Percentiles rank a stretch among this genome's conserved stretches.
These are phyloP conservation scores for Acacia crassicarpa DNA, from an alignment of 306 rosid species.

Conservation along the genomic window DNA sequence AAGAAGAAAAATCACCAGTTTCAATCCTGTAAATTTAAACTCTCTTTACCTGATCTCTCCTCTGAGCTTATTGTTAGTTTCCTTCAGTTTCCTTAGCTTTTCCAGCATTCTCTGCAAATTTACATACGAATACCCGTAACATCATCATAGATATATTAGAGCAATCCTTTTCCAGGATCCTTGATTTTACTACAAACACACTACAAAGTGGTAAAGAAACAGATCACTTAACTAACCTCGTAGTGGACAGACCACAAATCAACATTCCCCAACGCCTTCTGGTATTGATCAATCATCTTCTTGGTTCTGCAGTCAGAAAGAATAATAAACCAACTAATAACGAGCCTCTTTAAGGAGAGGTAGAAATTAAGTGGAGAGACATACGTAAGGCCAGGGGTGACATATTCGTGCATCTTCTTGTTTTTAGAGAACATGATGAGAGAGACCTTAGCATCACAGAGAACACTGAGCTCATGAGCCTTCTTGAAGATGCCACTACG, in stretches of 20 bases:
- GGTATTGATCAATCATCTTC: slow-evolving; percentile 45
- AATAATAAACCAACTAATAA: not conserved
- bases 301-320: not conserved
- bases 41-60: slow-evolving; percentile 66
- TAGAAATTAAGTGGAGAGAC: not conserved
- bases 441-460: slow-evolving; percentile 83
- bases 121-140: not conserved
- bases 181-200: not conserved
- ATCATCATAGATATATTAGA: not conserved
- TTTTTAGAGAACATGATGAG: slow-evolving; percentile 72
- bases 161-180: not conserved
- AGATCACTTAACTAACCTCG: slow-evolving; percentile 59
- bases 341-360: not conserved
- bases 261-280: slow-evolving; percentile 42
- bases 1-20: not conserved
- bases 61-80: slow-evolving; percentile 61
- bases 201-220: not conserved
- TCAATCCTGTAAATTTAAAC: not conserved
- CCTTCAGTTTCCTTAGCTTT: slow-evolving; percentile 53
- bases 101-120: slow-evolving; percentile 70
- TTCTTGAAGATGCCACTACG: slow-evolving; percentile 86
- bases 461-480: slow-evolving; percentile 86
- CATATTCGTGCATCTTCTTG: slow-evolving; percentile 58
- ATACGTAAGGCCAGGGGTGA: slow-evolving; percentile 57
- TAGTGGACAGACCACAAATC: slow-evolving; percentile 79